A percentile compares a stretch with the other conserved stretches of the same genome.
These are phyloP conservation scores for Neurospora intermedia DNA, from an alignment of 495 filamentous ascomycete genomes.

Conservation along the genomic window DNA sequence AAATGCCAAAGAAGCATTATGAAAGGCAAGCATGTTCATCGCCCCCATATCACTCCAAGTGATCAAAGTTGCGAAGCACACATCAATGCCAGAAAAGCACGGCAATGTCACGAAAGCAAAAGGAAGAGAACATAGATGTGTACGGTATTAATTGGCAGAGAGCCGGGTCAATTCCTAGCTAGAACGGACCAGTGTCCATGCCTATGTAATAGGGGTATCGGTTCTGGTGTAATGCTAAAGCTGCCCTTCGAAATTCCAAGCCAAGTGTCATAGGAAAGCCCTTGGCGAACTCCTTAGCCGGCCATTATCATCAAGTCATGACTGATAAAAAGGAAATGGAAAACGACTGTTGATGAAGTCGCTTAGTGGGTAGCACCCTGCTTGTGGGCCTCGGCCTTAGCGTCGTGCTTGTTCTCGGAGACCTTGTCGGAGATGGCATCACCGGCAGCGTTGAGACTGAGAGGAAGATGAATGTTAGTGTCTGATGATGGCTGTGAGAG, in stretches of 20 bases:
- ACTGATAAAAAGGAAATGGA: neutral
- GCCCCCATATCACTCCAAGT: too few relatives aligned
- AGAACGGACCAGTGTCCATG: neutral
- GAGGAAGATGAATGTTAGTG: slow-evolving; percentile 5
- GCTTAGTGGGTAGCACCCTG: slow-evolving; percentile 45
- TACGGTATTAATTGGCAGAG: neutral
- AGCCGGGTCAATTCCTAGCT: neutral
- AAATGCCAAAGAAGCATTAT: neutral
- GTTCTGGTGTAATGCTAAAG: neutral
- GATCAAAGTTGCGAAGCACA: neutral
- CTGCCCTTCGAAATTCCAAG: neutral
- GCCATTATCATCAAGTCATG: neutral
- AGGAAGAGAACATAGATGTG: neutral
- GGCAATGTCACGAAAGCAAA: neutral
- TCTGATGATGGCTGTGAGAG: neutral
- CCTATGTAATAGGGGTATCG: neutral
- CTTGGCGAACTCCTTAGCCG: neutral
- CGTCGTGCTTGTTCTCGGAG: slow-evolving; percentile 43
- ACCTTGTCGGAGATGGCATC: slow-evolving; percentile 48
- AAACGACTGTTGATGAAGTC: slow-evolving; percentile 1
- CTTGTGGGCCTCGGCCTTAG: slow-evolving; percentile 47
- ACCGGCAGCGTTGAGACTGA: slow-evolving; percentile 43
- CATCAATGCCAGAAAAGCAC: too few relatives aligned
- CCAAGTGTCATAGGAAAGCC: neutral
- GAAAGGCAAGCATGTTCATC: too few relatives aligned